phyloP scores from a whole-genome alignment of 140 eudicot genomes.

The Cichorium intybus region DNA sequence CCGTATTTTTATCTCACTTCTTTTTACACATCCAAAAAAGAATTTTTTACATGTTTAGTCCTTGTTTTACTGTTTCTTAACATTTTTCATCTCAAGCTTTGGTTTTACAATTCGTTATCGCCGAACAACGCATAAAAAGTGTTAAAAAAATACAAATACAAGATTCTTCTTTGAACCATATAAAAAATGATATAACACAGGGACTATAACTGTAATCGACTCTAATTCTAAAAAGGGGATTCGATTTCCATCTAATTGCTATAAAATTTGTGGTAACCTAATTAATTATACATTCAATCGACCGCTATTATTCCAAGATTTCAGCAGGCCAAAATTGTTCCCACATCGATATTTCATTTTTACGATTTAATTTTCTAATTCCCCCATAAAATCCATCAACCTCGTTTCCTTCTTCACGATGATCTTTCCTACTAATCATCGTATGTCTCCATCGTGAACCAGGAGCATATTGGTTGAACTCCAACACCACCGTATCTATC shows the following conservation, averaged over 20 bases:
- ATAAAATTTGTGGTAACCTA: conserved; percentile 12
- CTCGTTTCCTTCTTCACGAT: conserved; percentile 83
- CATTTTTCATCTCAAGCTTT: too few relatives aligned
- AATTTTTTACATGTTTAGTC: too few relatives aligned
- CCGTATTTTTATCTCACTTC: too few relatives aligned
- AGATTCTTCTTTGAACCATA: background rate
- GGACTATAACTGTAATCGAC: background rate
- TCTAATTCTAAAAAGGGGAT: background rate
- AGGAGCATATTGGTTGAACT: conserved; percentile 78
- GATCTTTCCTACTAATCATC: conserved; percentile 54
- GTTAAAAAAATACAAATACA: too few relatives aligned
- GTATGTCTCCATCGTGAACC: conserved; percentile 86
- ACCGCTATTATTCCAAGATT: conserved; percentile 51
- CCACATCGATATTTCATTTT: conserved; percentile 65
- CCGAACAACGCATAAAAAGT: too few relatives aligned
- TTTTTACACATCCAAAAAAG: too few relatives aligned
- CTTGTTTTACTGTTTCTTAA: too few relatives aligned
- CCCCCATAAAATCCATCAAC: conserved; percentile 91
- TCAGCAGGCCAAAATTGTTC: conserved; percentile 73
- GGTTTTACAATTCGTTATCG: too few relatives aligned
- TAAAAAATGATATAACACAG: background rate
- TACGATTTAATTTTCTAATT: conserved; percentile 51
- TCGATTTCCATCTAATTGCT: background rate
- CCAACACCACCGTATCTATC: conserved; percentile 64
- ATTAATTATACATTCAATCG: conserved; percentile 12